Percentiles rank a stretch among this genome's conserved stretches.
phyloP scores from a whole-genome alignment of 257 asterid genomes.

The Salvia splendens region DNA sequence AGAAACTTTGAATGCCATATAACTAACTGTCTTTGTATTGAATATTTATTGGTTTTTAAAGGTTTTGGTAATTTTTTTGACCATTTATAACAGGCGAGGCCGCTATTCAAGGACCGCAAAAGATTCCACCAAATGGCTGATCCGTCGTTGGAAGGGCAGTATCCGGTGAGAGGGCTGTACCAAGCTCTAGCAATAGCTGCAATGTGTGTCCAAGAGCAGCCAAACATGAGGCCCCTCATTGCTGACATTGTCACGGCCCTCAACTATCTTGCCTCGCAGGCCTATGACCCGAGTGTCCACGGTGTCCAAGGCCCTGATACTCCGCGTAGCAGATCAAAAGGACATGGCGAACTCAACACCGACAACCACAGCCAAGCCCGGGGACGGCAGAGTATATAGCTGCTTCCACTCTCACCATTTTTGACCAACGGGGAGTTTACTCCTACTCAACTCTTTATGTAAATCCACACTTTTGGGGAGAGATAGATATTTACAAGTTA shows the following conservation, averaged over 20 bases:
- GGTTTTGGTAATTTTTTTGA: background rate
- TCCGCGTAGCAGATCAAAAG: conserved; percentile 18
- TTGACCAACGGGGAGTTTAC: conserved; percentile 26
- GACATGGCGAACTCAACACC: conserved; percentile 16
- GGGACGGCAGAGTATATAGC: conserved; percentile 6
- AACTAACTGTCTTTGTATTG: background rate
- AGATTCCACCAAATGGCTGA: conserved; percentile 51
- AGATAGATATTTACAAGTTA: background rate
- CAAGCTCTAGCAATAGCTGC: conserved; percentile 63
- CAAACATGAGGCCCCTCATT: conserved; percentile 45
- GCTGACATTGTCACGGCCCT: conserved; percentile 52
- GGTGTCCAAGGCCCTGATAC: conserved; percentile 15
- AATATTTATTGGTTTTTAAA: too few species aligned
- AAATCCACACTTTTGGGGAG: background rate
- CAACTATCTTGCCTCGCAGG: conserved; percentile 43
- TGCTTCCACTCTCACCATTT: conserved; percentile 19
- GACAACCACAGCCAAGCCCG: background rate
- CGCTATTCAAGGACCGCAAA: conserved; percentile 49
- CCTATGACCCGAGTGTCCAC: conserved; percentile 34
- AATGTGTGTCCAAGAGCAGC: conserved; percentile 61
- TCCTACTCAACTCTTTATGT: conserved; percentile 6
- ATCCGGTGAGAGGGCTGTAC: conserved; percentile 47
- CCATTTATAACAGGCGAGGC: conserved; percentile 41
- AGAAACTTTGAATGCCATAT: background rate
- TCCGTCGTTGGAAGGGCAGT: conserved; percentile 47